A percentile compares a stretch with the other conserved stretches of the same genome.
These are phyloP conservation scores for Ceratopteris richardii DNA, from an alignment of 75 land plant species.

Conservation along the genomic window DNA sequence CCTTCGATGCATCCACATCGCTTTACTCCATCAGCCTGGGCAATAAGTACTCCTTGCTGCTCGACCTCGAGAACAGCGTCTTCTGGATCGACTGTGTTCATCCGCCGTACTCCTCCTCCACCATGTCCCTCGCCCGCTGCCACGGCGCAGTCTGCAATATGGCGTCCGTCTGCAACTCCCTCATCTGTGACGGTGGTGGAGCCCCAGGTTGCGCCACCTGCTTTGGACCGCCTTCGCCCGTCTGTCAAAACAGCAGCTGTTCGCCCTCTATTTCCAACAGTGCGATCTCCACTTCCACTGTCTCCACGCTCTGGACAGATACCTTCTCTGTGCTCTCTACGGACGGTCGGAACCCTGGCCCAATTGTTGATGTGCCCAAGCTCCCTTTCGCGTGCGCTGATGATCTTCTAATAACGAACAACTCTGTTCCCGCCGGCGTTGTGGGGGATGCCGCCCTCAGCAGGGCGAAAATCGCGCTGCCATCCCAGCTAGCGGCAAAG, in stretches of 20 bases:
- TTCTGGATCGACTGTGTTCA: constrained; percentile 25
- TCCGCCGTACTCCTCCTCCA: neutral
- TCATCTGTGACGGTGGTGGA: constrained; percentile 6
- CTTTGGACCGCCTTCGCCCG: constrained; percentile 6
- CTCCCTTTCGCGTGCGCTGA: constrained; percentile 32
- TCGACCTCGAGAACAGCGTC: constrained; percentile 23
- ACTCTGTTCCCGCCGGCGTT: constrained; percentile 13
- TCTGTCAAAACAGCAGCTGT: constrained; percentile 32
- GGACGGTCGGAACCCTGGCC: constrained; percentile 7
- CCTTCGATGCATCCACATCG: neutral
- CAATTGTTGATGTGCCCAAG: constrained; percentile 7
- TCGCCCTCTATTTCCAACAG: constrained; percentile 13
- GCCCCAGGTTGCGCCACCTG: constrained; percentile 16
- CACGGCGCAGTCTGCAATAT: constrained; percentile 14
- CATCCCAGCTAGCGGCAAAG: constrained; percentile 30
- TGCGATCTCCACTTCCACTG: constrained; percentile 5
- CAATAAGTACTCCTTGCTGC: neutral
- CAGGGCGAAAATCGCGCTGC: constrained; percentile 23
- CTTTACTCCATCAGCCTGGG: neutral
- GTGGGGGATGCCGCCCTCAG: constrained; percentile 38
- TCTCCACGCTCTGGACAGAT: constrained; percentile 18
- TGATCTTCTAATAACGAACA: neutral
- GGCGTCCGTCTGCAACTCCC: neutral
- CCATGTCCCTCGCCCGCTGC: constrained; percentile 18
- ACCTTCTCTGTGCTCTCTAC: constrained; percentile 15